A percentile compares a stretch with the other conserved stretches of the same genome.
These are phyloP conservation scores for Periglandula ipomoeae DNA, from an alignment of 2,329 filamentous ascomycete species.

Conservation along the genomic window DNA sequence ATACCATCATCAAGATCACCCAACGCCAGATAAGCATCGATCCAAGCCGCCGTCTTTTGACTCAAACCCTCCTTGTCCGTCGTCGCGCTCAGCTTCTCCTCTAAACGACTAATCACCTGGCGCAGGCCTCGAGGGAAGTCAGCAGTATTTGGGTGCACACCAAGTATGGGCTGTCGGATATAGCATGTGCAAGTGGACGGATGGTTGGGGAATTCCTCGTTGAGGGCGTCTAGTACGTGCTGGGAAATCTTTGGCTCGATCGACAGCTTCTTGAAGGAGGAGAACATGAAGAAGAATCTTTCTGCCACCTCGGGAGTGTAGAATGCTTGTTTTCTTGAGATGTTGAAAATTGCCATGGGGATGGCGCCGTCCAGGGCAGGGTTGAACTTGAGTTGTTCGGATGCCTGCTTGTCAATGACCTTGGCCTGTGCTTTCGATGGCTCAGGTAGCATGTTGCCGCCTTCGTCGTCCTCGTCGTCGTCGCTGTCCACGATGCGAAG, in stretches of 20 bases:
- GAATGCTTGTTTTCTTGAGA: constrained; percentile 69
- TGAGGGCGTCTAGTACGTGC: constrained; percentile 62
- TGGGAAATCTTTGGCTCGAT: constrained; percentile 58
- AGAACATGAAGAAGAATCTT: constrained; percentile 73
- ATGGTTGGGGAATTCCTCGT: constrained; percentile 47
- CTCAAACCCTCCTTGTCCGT: constrained; percentile 36
- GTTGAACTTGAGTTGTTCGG: constrained; percentile 55
- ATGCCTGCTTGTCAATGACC: constrained; percentile 37
- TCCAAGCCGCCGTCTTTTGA: constrained; percentile 43
- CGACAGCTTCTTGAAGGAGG: constrained; percentile 56
- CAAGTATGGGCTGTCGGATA: constrained; percentile 61
- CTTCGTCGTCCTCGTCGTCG: constrained; percentile 36
- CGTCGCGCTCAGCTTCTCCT: constrained; percentile 34
- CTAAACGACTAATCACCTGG: constrained; percentile 54
- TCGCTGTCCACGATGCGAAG: constrained; percentile 34
- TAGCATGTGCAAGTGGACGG: constrained; percentile 60
- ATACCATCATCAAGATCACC: constrained; percentile 47
- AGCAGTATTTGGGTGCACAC: constrained; percentile 51
- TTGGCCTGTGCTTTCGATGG: constrained; percentile 29
- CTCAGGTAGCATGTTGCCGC: constrained; percentile 35
- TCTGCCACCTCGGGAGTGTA: constrained; percentile 57
- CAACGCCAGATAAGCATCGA: constrained; percentile 40
- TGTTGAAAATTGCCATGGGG: constrained; percentile 83
- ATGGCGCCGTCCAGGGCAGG: constrained; percentile 90
- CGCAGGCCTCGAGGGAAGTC: constrained; percentile 67